Evolutionary conservation across 176 grass and related monocot genomes (phyloP).

Genomic region (Puya raimondii): DNA sequence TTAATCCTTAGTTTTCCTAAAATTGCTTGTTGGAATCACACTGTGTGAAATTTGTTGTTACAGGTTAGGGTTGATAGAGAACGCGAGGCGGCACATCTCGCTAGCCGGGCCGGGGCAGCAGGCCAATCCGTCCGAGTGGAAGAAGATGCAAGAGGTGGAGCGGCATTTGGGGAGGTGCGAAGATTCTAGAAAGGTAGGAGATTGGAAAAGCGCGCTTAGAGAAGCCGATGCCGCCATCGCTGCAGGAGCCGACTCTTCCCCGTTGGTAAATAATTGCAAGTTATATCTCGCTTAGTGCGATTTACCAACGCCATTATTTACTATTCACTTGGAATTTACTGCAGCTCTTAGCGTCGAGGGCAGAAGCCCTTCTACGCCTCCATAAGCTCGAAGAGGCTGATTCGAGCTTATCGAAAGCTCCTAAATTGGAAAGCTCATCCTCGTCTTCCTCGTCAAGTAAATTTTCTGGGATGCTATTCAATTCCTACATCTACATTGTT

Average conservation of each 20-base stretch:
- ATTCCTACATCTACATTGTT: slow-evolving; percentile 54
- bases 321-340: slow-evolving; percentile 4
- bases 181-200: slow-evolving; percentile 61
- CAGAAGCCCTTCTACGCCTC: slow-evolving; percentile 63
- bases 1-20: not conserved
- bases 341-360: slow-evolving; percentile 63
- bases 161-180: slow-evolving; percentile 49
- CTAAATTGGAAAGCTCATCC: slow-evolving; percentile 23
- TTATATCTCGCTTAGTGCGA: not conserved
- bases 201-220: slow-evolving; percentile 76
- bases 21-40: slow-evolving; percentile 21
- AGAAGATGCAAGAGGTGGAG: slow-evolving; percentile 71
- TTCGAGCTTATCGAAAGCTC: slow-evolving; percentile 24
- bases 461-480: slow-evolving; percentile 41
- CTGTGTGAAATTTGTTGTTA: slow-evolving; percentile 5
- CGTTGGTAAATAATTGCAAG: slow-evolving; percentile 41
- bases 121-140: slow-evolving; percentile 48
- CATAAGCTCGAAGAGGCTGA: slow-evolving; percentile 59
- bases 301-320: not conserved
- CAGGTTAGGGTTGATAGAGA: slow-evolving; percentile 67
- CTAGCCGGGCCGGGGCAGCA: slow-evolving; percentile 43
- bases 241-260: slow-evolving; percentile 65
- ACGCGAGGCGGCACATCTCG: slow-evolving; percentile 54
- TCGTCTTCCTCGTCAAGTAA: slow-evolving; percentile 25
- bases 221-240: slow-evolving; percentile 84